Base-by-base conservation (phyloP, 2,329 filamentous ascomycete genomes). In the Phaeoacremonium minimum region DNA sequence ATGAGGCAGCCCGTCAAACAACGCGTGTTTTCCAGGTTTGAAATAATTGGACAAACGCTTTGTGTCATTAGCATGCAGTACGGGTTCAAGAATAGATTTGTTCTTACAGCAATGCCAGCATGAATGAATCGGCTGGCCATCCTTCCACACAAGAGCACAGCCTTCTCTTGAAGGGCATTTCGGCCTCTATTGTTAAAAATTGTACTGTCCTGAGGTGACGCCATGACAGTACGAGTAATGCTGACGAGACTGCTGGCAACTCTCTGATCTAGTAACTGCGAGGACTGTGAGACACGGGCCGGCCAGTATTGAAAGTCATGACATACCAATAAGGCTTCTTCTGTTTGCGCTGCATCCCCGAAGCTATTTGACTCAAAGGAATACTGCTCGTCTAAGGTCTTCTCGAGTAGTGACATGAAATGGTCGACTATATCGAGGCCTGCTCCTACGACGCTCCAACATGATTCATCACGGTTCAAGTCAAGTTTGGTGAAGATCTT, bases 401-500 rank as follows among this genome's bases (percentile, higher is more conserved):
- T 41, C 32, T 69, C 69, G 8, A 78, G 56, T 15, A 60, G 58
- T 4, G 51, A 52, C 18, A 78, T 37, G 37, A 75, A 75, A 15
- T 63, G 49, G 18, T 70, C 67, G 3, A 78, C 36, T 5, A 64
- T 71, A 6, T 69, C 63, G 4, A 79, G 42, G 1, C 65, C 61
- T 14, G 56, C 58, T 15, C 56, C 57, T 18, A 79, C 47, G 15
- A 73, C 59, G 11, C 55, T 51, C 69, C 73, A 77, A 41, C 73
- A 67, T 12, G 74, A 61, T 20, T 66, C 61, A 1, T 59, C 50
- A 4, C 63, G 60, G 3, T 57, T 52, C 9, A 59, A 56, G 9
- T 67, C 60, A 28, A 77, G 69, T 15, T 65, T 66, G 9, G 57
- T 64, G 33, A 77, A 75, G 8, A 77, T 53, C 30, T 70, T 66